Percentiles rank a stretch among this genome's conserved stretches.
phyloP scores from a whole-genome alignment of 2,329 filamentous ascomycete genomes.

The Ophioceras dolichostomum region DNA sequence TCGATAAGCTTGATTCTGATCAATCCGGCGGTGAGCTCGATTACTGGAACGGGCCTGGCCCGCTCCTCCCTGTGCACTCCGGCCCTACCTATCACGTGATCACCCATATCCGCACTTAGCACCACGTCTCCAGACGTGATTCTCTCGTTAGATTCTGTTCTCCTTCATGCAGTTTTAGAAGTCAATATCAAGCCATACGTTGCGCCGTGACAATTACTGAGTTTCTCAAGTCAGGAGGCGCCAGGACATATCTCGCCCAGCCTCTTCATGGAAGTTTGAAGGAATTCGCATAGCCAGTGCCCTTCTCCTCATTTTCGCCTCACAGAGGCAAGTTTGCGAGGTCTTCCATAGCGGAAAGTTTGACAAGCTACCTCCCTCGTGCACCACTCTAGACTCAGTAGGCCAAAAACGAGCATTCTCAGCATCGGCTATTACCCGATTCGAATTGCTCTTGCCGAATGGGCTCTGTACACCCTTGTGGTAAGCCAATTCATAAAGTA shows the following conservation, averaged over 20 bases:
- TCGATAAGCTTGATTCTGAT: conserved; percentile 3
- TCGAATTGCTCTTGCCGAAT: conserved; percentile 9
- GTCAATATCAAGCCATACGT: too few species aligned
- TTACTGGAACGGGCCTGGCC: too few species aligned
- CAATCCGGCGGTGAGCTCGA: conserved; percentile 1
- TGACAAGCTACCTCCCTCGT: conserved; percentile 2
- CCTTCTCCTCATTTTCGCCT: conserved; percentile 3
- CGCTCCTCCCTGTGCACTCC: too few species aligned
- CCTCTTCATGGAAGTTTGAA: conserved; percentile 5
- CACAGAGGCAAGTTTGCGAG: background rate
- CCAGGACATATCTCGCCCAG: background rate
- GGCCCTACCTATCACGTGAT: too few species aligned
- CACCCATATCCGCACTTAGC: too few species aligned
- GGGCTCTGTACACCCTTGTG: conserved; percentile 9
- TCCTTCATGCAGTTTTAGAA: too few species aligned
- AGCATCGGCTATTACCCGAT: conserved; percentile 8
- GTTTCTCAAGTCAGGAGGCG: background rate
- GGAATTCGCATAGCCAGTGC: conserved; percentile 2
- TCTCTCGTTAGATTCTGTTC: too few species aligned
- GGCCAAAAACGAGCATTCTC: conserved; percentile 5
- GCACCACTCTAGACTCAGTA: background rate
- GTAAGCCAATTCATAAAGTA: conserved; percentile 9
- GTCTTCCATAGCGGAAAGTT: conserved; percentile 2
- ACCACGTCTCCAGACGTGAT: too few species aligned
- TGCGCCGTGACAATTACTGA: too few species aligned